Conservation (phyloP, 768 basidiomycete species). For the Termitomyces sp. region DNA sequence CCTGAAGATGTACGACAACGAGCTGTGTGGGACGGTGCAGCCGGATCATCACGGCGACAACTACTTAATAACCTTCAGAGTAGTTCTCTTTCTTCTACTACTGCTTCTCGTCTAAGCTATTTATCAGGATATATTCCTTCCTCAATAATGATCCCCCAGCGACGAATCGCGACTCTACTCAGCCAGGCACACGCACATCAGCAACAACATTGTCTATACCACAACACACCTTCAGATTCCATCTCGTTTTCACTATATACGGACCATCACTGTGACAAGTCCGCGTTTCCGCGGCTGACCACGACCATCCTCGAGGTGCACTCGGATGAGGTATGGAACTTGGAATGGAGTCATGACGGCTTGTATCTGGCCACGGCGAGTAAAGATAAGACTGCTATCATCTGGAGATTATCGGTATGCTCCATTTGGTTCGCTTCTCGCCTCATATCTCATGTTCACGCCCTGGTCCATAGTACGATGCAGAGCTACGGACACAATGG, state of each 20-base stretch:
- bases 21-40: constrained; percentile 88
- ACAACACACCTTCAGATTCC: constrained; percentile 62
- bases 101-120: constrained; percentile 5
- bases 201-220: constrained; percentile 79
- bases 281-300: constrained; percentile 80
- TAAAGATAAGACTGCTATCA: constrained; percentile 82
- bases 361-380: constrained; percentile 81
- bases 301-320: constrained; percentile 86
- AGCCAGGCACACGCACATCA: constrained; percentile 84
- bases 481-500: constrained; percentile 44
- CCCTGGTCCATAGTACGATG: constrained; percentile 8
- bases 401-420: constrained; percentile 84
- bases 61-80: constrained; percentile 82
- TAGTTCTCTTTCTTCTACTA: constrained; percentile 29
- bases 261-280: constrained; percentile 81
- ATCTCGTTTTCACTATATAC: constrained; percentile 76
- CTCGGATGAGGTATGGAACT: constrained; percentile 91
- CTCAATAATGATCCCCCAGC: constrained; percentile 88
- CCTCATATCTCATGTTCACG: background rate
- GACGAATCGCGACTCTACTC: constrained; percentile 80
- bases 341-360: constrained; percentile 95
- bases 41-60: constrained; percentile 70
- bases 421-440: constrained; percentile 1
- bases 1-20: constrained; percentile 77
- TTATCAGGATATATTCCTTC: constrained; percentile 81